Evolutionary conservation across 2,329 filamentous ascomycete genomes (phyloP).

Genomic region (Aspergillus brunneoviolaceus): DNA sequence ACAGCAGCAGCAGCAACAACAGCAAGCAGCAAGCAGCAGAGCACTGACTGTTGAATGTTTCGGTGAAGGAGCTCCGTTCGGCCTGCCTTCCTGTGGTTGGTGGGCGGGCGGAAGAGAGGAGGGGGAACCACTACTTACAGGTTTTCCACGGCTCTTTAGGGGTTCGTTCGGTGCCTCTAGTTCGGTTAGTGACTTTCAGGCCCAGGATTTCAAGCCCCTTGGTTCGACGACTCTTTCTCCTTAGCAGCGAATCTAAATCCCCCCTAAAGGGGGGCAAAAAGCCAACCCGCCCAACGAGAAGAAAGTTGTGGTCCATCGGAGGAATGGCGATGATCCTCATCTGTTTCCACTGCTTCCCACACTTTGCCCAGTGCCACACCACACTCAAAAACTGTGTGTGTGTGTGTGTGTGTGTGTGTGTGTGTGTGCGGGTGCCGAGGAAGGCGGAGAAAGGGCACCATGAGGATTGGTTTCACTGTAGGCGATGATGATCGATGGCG

Average conservation of each 20-base stretch:
- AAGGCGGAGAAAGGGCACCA: too few relatives aligned
- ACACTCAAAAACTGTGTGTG: too few relatives aligned
- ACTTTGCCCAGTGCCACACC: too few relatives aligned
- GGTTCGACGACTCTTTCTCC: constrained; percentile 15
- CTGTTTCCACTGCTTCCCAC: constrained; percentile 12
- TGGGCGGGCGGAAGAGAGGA: constrained; percentile 9
- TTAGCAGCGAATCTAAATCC: constrained; percentile 11
- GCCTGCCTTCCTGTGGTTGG: constrained; percentile 10
- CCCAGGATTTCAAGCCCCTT: constrained; percentile 17
- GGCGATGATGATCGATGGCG: constrained; percentile 10
- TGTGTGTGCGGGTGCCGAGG: too few relatives aligned
- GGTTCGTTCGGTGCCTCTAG: constrained; percentile 14
- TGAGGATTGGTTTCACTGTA: background rate
- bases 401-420: too few relatives aligned
- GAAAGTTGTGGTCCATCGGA: constrained; percentile 12
- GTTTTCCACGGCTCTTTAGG: constrained; percentile 10
- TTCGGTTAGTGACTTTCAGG: constrained; percentile 16
- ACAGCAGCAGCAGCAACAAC: background rate
- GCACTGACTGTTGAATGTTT: constrained; percentile 1
- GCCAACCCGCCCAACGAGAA: constrained; percentile 12
- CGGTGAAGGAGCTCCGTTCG: constrained; percentile 11
- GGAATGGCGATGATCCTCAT: constrained; percentile 24
- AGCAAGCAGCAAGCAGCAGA: background rate
- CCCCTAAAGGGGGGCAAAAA: constrained; percentile 14
- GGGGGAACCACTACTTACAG: background rate